Percentiles rank a stretch among this genome's conserved stretches.
Conservation (phyloP, 805 yeast species). For the Lipomyces kockii region DNA sequence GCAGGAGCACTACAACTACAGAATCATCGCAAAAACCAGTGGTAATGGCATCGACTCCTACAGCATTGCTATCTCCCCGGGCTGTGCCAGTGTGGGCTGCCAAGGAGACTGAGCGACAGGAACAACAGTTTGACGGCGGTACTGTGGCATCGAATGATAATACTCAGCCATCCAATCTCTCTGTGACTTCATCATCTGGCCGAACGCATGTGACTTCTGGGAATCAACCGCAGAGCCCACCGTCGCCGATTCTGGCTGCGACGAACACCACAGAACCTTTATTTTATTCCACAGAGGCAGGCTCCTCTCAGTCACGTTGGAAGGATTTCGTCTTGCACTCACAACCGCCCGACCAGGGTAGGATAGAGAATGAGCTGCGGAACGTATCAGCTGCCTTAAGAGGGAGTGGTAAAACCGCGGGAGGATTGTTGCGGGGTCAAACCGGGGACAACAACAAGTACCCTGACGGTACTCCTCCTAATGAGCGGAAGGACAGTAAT, state of each 20-base stretch:
- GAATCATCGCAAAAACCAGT: neutral
- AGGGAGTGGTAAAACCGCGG: neutral
- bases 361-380: slow-evolving; percentile 16
- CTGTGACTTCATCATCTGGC: slow-evolving; percentile 8
- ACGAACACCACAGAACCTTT: slow-evolving; percentile 22
- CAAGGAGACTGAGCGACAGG: slow-evolving; percentile 1
- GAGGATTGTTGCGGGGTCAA: neutral
- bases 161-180: neutral
- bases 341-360: slow-evolving; percentile 20
- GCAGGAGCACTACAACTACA: neutral
- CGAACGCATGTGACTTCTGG: slow-evolving; percentile 7
- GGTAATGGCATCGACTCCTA: neutral
- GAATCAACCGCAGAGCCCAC: slow-evolving; percentile 7
- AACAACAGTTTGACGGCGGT: neutral
- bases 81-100: slow-evolving; percentile 30
- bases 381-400: slow-evolving; percentile 1
- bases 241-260: slow-evolving; percentile 29
- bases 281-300: neutral
- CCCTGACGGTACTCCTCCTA: neutral
- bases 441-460: neutral
- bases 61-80: slow-evolving; percentile 17
- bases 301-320: slow-evolving; percentile 19
- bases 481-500: neutral
- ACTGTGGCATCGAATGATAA: neutral
- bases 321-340: slow-evolving; percentile 17